Conservation (phyloP, 2,329 filamentous ascomycete species). For the Epicoccum sorghinum region DNA sequence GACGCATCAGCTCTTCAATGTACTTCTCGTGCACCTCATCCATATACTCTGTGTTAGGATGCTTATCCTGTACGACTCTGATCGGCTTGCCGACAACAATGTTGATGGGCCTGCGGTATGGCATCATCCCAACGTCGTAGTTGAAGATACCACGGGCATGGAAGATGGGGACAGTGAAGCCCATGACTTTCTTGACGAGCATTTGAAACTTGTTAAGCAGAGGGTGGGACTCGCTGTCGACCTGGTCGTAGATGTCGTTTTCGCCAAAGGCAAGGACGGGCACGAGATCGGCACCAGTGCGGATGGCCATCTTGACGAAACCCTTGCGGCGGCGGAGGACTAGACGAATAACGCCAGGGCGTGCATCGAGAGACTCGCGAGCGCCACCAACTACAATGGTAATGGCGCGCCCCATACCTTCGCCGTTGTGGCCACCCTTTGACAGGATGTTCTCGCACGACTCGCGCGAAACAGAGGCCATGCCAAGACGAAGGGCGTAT, state of each 20-base stretch:
- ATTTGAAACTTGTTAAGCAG: slow-evolving; percentile 81
- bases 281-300: slow-evolving; percentile 90
- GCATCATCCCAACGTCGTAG: slow-evolving; percentile 96
- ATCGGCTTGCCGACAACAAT: slow-evolving; percentile 88
- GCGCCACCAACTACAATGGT: slow-evolving; percentile 96
- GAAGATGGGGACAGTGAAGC: slow-evolving; percentile 90
- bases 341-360: slow-evolving; percentile 76
- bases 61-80: slow-evolving; percentile 65
- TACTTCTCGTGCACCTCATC: slow-evolving; percentile 82
- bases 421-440: slow-evolving; percentile 74
- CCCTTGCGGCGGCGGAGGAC: slow-evolving; percentile 86
- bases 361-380: slow-evolving; percentile 86
- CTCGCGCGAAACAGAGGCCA: slow-evolving; percentile 88
- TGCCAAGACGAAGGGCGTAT: slow-evolving; percentile 86
- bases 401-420: slow-evolving; percentile 93
- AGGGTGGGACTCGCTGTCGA: slow-evolving; percentile 77
- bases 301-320: slow-evolving; percentile 91
- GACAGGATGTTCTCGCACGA: slow-evolving; percentile 88
- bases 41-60: slow-evolving; percentile 76
- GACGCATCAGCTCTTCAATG: slow-evolving; percentile 71
- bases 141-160: slow-evolving; percentile 94
- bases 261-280: slow-evolving; percentile 93
- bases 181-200: slow-evolving; percentile 81
- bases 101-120: slow-evolving; percentile 85
- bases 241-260: slow-evolving; percentile 93